These are phyloP conservation scores for Flaveria brownii DNA, from an alignment of 129 eudicot genomes.

Conservation along the genomic window DNA sequence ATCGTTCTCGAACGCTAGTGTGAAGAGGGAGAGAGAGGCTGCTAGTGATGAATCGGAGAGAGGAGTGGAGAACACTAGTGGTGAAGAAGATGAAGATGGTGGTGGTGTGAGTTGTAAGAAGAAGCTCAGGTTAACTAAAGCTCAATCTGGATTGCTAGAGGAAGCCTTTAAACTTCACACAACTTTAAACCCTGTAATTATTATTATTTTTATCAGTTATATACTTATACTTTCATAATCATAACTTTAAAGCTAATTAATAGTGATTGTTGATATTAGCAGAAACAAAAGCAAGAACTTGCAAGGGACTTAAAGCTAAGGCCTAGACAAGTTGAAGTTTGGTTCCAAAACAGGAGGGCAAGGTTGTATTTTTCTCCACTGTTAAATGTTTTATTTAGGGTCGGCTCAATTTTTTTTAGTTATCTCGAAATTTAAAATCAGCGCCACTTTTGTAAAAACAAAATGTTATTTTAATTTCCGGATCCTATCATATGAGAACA, in stretches of 20 bases:
- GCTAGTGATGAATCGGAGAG: slow-evolving; percentile 52
- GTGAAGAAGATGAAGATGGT: slow-evolving; percentile 45
- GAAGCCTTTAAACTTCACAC: slow-evolving; percentile 86
- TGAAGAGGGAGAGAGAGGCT: slow-evolving; percentile 69
- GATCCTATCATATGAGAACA: too few relatives aligned
- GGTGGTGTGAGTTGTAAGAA: slow-evolving; percentile 59
- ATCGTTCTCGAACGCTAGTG: slow-evolving; percentile 62
- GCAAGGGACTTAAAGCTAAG: slow-evolving; percentile 68
- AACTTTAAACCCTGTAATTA: slow-evolving; percentile 75
- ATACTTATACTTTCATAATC: not conserved
- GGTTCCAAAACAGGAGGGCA: slow-evolving; percentile 96
- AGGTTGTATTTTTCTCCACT: slow-evolving; percentile 41
- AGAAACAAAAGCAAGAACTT: slow-evolving; percentile 88
- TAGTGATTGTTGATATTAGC: slow-evolving; percentile 34
- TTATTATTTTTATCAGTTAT: not conserved
- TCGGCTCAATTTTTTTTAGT: too few relatives aligned
- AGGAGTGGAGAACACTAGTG: not conserved
- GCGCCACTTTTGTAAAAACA: too few relatives aligned
- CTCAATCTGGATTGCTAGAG: slow-evolving; percentile 85
- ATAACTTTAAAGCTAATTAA: slow-evolving; percentile 10
- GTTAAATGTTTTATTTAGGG: not conserved
- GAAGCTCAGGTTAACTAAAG: slow-evolving; percentile 90
- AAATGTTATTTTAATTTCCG: too few relatives aligned
- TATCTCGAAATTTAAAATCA: too few relatives aligned
- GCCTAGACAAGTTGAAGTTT: slow-evolving; percentile 94